Evolutionary conservation across 2,329 filamentous ascomycete genomes (phyloP).

Genomic region (Hortaea sp.): DNA sequence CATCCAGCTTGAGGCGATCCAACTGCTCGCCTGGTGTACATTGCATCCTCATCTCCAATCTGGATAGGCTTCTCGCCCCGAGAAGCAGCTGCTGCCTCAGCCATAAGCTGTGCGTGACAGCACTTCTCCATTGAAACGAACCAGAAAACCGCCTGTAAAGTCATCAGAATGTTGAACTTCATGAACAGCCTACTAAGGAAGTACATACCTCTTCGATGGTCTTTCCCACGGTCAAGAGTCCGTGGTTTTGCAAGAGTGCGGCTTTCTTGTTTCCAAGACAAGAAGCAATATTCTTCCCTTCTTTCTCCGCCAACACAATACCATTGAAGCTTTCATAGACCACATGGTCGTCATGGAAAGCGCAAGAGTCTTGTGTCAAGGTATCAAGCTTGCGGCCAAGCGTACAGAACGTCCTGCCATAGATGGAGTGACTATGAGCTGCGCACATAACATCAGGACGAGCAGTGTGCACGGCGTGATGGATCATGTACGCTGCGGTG

Average conservation of each 20-base stretch:
- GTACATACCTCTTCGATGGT: constrained; percentile 29
- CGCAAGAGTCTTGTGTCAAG: constrained; percentile 34
- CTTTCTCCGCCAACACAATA: constrained; percentile 35
- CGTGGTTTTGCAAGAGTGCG: constrained; percentile 35
- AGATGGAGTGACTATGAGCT: constrained; percentile 36
- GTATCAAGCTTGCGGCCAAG: constrained; percentile 35
- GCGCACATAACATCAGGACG: constrained; percentile 37
- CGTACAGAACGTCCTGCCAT: constrained; percentile 34
- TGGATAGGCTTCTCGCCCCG: constrained; percentile 55
- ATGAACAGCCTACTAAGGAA: neutral
- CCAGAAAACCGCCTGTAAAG: constrained; percentile 27
- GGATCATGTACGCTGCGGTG: constrained; percentile 38
- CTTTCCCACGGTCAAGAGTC: constrained; percentile 34
- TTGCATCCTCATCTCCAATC: constrained; percentile 58
- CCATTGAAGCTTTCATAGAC: constrained; percentile 38
- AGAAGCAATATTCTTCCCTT: constrained; percentile 35
- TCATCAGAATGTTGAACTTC: constrained; percentile 1
- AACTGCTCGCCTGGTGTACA: constrained; percentile 55
- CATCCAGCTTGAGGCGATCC: constrained; percentile 54
- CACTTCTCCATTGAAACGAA: constrained; percentile 33
- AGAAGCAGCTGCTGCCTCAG: constrained; percentile 51
- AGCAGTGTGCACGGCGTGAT: constrained; percentile 30
- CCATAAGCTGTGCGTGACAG: constrained; percentile 36
- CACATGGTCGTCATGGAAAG: constrained; percentile 32
- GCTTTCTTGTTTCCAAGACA: constrained; percentile 32